These are phyloP conservation scores for Cyclaneusma minus DNA, from an alignment of 2,329 filamentous ascomycete genomes.

Conservation along the genomic window DNA sequence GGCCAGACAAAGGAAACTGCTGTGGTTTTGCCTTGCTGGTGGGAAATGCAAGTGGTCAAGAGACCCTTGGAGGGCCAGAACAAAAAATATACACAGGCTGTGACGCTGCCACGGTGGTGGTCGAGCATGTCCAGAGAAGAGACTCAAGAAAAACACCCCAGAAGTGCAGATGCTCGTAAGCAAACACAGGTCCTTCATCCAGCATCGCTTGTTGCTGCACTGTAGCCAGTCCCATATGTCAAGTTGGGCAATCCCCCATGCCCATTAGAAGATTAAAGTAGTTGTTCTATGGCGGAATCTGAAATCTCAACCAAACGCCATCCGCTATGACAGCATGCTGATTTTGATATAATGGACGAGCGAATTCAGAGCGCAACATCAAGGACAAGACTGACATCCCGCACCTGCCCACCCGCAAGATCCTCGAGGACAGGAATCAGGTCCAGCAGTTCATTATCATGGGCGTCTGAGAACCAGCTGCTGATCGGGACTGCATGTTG, in stretches of 20 bases:
- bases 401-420: conserved; percentile 72
- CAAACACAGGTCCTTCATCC: too few relatives aligned
- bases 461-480: conserved; percentile 99
- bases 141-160: too few relatives aligned
- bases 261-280: conserved; percentile 23
- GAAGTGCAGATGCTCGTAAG: too few relatives aligned
- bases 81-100: too few relatives aligned
- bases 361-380: conserved; percentile 61
- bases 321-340: conserved; percentile 21
- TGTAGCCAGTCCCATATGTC: conserved; percentile 6
- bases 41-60: too few relatives aligned
- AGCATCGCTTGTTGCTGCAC: conserved; percentile 12
- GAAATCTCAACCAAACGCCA: conserved; percentile 22
- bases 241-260: conserved; percentile 11
- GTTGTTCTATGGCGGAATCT: conserved; percentile 22
- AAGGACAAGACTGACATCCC: conserved; percentile 92
- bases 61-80: too few relatives aligned
- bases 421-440: conserved; percentile 97
- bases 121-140: not conserved
- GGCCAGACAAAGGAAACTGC: too few relatives aligned
- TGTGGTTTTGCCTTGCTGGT: too few relatives aligned
- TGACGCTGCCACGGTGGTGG: not conserved
- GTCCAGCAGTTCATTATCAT: conserved; percentile 96
- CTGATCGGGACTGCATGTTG: conserved; percentile 98
- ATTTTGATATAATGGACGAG: conserved; percentile 15